Conservation (phyloP, 495 filamentous ascomycete genomes). For the Terfezia claveryi region DNA sequence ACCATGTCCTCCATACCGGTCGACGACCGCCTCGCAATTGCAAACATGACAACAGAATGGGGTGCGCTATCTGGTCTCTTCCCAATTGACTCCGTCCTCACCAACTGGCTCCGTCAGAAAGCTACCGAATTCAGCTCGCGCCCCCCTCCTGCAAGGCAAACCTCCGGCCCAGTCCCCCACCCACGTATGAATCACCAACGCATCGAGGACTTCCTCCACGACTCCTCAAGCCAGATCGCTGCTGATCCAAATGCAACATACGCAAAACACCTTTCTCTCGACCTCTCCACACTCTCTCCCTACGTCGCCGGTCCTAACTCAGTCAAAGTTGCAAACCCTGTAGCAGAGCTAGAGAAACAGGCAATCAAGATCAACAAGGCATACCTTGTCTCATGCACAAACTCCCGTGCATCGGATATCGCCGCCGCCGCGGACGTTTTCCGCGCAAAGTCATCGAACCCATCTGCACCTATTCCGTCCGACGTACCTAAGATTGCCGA, state of each 20-base stretch:
- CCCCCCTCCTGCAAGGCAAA: constrained; percentile 10
- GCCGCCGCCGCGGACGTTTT: constrained; percentile 72
- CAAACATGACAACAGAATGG: constrained; percentile 96
- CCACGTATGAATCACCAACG: constrained; percentile 42
- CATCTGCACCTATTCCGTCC: constrained; percentile 22
- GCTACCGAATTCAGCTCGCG: constrained; percentile 36
- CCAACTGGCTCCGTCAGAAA: constrained; percentile 56
- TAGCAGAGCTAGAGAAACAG: constrained; percentile 47
- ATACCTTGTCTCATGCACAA: constrained; percentile 84
- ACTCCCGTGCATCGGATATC: constrained; percentile 63
- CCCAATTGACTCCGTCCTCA: constrained; percentile 54
- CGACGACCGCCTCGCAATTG: constrained; percentile 62
- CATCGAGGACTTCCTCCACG: constrained; percentile 43
- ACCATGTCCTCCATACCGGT: constrained; percentile 55
- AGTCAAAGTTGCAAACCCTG: constrained; percentile 65
- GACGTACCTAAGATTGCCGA: constrained; percentile 37
- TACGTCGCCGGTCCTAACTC: constrained; percentile 83
- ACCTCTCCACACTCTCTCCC: constrained; percentile 66
- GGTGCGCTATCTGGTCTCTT: constrained; percentile 64
- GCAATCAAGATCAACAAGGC: constrained; percentile 64
- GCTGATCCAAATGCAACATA: constrained; percentile 66
- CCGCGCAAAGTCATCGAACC: constrained; percentile 30
- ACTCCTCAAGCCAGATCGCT: constrained; percentile 29
- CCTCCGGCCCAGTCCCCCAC: not conserved
- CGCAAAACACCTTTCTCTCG: constrained; percentile 53